Conservation (phyloP, 129 eudicot genomes). For the Sambucus nigra region DNA sequence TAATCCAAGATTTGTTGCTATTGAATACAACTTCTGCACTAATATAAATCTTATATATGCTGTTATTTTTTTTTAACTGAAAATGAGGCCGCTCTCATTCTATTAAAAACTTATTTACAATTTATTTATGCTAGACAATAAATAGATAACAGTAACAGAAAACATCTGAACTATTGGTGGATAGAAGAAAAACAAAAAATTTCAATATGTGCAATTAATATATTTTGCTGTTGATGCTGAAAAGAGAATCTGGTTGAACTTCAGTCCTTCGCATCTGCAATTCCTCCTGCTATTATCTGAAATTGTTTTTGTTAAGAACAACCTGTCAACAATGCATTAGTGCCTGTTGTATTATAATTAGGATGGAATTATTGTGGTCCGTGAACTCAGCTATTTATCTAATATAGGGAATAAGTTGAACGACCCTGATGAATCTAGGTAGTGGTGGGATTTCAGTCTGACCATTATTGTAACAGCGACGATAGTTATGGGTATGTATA, state of each 20-base stretch:
- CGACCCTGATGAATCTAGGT: not conserved
- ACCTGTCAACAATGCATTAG: conserved; percentile 2
- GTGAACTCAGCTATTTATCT: not conserved
- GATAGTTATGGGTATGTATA: no score
- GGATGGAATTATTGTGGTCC: not conserved
- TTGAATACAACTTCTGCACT: no score
- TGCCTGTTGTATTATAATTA: no score
- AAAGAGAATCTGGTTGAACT: not conserved
- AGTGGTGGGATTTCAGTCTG: not conserved
- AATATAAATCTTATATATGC: no score
- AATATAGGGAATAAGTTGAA: not conserved
- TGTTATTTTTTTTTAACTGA: not conserved
- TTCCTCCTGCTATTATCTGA: conserved; percentile 98
- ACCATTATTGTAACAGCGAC: not conserved
- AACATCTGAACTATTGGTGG: not conserved
- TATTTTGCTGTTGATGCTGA: no score
- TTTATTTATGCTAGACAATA: not conserved
- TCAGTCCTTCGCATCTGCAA: conserved; percentile 97
- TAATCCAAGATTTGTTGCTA: no score
- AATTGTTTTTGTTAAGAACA: conserved; percentile 50
- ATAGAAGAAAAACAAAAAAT: not conserved
- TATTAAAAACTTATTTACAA: not conserved
- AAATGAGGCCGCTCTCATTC: not conserved
- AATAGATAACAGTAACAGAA: not conserved
- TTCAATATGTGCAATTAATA: conserved; percentile 1